These are phyloP conservation scores for Lactifluus pinguis DNA, from an alignment of 768 basidiomycete genomes.

Conservation along the genomic window DNA sequence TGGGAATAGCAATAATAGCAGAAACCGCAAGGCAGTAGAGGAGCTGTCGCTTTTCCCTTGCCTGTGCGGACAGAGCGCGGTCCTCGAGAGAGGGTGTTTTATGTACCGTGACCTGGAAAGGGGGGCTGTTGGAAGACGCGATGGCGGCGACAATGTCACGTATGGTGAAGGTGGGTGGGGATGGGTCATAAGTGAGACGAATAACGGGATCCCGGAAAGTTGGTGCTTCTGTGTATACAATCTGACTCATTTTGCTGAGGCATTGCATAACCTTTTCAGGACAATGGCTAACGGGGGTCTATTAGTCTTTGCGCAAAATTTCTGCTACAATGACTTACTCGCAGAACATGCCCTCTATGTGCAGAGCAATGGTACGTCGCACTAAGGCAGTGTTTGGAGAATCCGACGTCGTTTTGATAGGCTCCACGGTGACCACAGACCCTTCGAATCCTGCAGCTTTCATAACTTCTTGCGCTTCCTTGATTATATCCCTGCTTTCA, in stretches of 20 bases:
- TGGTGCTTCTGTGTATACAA: slow-evolving; percentile 33
- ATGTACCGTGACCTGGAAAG: slow-evolving; percentile 38
- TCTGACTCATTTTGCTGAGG: slow-evolving; percentile 31
- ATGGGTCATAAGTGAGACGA: slow-evolving; percentile 41
- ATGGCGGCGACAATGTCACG: slow-evolving; percentile 49
- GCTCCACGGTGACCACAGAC: slow-evolving; percentile 26
- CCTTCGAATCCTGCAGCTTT: slow-evolving; percentile 35
- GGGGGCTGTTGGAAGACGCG: slow-evolving; percentile 31
- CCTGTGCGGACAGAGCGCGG: slow-evolving; percentile 46
- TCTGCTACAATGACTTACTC: slow-evolving; percentile 30
- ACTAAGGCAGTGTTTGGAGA: slow-evolving; percentile 33
- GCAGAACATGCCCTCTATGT: slow-evolving; percentile 58
- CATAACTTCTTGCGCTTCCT: slow-evolving; percentile 26
- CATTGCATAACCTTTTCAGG: slow-evolving; percentile 39
- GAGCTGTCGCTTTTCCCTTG: slow-evolving; percentile 45
- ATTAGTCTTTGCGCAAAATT: background rate
- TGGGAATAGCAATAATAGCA: slow-evolving; percentile 57
- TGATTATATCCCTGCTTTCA: slow-evolving; percentile 26
- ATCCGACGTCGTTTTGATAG: slow-evolving; percentile 34
- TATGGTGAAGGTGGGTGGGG: slow-evolving; percentile 50
- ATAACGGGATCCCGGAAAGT: slow-evolving; percentile 37
- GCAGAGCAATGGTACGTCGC: slow-evolving; percentile 42
- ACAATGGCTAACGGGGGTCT: slow-evolving; percentile 38
- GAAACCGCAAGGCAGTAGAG: slow-evolving; percentile 47
- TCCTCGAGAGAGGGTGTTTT: slow-evolving; percentile 53